Percentiles rank a stretch among this genome's conserved stretches.
phyloP scores from a whole-genome alignment of 495 filamentous ascomycete genomes.

The Xanthoparmelia taractica region DNA sequence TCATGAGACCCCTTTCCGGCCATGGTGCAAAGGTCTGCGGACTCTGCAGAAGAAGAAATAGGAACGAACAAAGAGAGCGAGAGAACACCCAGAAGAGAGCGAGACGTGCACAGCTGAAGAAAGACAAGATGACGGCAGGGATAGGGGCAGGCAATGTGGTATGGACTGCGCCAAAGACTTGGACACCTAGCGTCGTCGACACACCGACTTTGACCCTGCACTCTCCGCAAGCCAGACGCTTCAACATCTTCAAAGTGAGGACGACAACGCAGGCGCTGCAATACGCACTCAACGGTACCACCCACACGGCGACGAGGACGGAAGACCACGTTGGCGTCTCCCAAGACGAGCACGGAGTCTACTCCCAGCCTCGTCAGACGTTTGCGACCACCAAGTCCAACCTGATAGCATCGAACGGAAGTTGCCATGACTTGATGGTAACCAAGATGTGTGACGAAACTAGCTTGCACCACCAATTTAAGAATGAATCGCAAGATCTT shows the following conservation, averaged over 20 bases:
- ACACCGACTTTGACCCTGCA: neutral
- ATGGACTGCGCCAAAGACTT: neutral
- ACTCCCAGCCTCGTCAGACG: neutral
- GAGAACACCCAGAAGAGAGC: neutral
- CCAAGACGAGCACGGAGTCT: neutral
- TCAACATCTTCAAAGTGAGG: neutral
- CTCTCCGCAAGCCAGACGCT: neutral
- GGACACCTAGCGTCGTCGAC: neutral
- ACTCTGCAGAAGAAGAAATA: neutral
- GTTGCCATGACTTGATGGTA: neutral
- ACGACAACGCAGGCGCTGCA: neutral
- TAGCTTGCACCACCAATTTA: neutral
- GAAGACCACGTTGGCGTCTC: neutral
- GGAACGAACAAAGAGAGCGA: neutral
- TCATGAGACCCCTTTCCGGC: neutral
- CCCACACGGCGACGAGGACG: neutral
- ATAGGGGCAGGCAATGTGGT: neutral
- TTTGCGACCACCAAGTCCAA: neutral
- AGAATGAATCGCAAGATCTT: neutral
- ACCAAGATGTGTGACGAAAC: neutral
- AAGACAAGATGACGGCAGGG: constrained; percentile 1
- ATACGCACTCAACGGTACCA: neutral
- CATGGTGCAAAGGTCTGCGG: neutral
- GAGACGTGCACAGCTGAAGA: neutral
- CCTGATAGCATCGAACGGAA: no score